These are phyloP conservation scores for Amanita pseudoporphyria DNA, from an alignment of 768 basidiomycete species.

Conservation along the genomic window DNA sequence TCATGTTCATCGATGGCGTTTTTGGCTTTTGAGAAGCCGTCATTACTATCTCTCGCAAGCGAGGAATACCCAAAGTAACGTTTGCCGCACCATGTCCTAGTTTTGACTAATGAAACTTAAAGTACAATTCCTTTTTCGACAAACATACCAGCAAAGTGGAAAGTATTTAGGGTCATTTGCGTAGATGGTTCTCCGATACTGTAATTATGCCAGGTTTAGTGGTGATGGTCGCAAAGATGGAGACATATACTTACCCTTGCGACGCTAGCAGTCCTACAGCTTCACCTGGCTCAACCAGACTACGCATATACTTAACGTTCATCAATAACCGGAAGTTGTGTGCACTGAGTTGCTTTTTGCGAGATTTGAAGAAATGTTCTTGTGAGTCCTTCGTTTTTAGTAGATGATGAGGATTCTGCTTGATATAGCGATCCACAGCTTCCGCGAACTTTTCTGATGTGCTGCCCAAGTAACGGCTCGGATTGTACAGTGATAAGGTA, in stretches of 20 bases:
- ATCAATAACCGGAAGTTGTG: constrained; percentile 73
- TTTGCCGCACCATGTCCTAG: constrained; percentile 97
- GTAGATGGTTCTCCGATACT: constrained; percentile 99
- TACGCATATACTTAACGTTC: constrained; percentile 88
- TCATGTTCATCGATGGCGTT: constrained; percentile 95
- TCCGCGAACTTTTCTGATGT: constrained; percentile 90
- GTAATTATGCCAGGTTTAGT: neutral
- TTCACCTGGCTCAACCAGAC: constrained; percentile 94
- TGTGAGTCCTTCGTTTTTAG: constrained; percentile 28
- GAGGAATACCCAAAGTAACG: constrained; percentile 97
- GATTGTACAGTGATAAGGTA: constrained; percentile 64
- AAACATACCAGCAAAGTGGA: constrained; percentile 87
- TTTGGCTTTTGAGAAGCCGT: constrained; percentile 90
- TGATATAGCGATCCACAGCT: constrained; percentile 70
- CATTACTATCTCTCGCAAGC: constrained; percentile 98
- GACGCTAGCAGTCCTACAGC: constrained; percentile 96
- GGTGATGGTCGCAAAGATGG: neutral
- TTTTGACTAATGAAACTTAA: constrained; percentile 5
- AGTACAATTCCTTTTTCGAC: neutral
- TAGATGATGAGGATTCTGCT: constrained; percentile 53
- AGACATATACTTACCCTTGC: constrained; percentile 65
- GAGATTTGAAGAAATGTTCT: constrained; percentile 25
- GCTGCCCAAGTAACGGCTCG: constrained; percentile 73
- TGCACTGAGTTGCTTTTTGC: constrained; percentile 35
- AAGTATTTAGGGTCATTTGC: constrained; percentile 99